phyloP scores from a whole-genome alignment of 352 stramenopile genomes.

The Pythium scleroteichum region DNA sequence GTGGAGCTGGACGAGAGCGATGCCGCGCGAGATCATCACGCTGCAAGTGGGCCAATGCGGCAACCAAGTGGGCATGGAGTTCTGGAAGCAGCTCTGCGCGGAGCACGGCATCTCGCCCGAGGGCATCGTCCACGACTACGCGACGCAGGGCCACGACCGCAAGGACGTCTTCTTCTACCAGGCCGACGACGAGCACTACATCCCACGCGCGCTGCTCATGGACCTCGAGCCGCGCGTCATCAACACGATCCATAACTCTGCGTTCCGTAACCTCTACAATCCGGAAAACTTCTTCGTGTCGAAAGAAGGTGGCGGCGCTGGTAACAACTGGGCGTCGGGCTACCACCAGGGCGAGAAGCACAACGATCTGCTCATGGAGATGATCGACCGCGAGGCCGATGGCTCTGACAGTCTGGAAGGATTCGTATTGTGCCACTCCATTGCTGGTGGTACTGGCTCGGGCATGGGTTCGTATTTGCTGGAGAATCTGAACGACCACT shows the following conservation, averaged over 20 bases:
- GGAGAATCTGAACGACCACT: constrained; percentile 99
- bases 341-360: constrained; percentile 93
- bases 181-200: constrained; percentile 98
- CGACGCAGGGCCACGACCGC: constrained; percentile 92
- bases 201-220: constrained; percentile 96
- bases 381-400: constrained; percentile 99
- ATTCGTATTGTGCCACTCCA: constrained; percentile 99
- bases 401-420: constrained; percentile 95
- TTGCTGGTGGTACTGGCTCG: constrained; percentile 98
- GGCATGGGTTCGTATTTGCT: constrained; percentile 99
- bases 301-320: constrained; percentile 89
- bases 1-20: constrained; percentile 36
- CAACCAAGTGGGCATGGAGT: constrained; percentile 99
- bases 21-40: constrained; percentile 99
- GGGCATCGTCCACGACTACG: constrained; percentile 95
- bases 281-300: constrained; percentile 98
- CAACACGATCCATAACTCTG: constrained; percentile 91
- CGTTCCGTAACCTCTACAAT: constrained; percentile 98
- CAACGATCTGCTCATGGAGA: constrained; percentile 98
- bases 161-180: constrained; percentile 99
- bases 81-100: constrained; percentile 99
- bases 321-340: constrained; percentile 93
- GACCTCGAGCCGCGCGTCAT: constrained; percentile 97
- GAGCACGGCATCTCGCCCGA: constrained; percentile 98
- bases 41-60: constrained; percentile 99